Evolutionary conservation across 768 basidiomycete species (phyloP).

Genomic region (Dacryopinax primogenitus): DNA sequence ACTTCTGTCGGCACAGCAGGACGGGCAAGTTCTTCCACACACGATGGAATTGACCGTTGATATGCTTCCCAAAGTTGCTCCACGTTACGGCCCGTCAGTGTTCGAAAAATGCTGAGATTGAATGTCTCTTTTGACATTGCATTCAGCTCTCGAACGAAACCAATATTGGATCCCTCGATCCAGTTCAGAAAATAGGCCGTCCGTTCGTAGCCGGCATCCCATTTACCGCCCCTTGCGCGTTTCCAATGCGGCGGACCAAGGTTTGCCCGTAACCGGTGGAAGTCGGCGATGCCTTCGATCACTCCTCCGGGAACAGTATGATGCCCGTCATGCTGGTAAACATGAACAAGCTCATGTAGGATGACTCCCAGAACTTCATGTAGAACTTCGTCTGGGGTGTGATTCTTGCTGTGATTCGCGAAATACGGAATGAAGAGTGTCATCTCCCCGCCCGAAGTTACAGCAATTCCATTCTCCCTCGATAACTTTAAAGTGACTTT

Average conservation of each 20-base stretch:
- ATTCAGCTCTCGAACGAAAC: constrained; percentile 49
- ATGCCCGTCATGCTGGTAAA: constrained; percentile 1
- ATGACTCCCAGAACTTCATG: not conserved
- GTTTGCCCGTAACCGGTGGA: constrained; percentile 49
- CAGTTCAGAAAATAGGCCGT: constrained; percentile 68
- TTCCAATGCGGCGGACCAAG: constrained; percentile 62
- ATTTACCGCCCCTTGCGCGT: constrained; percentile 31
- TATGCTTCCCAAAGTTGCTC: constrained; percentile 49
- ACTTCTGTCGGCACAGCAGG: not conserved
- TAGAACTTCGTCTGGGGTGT: not conserved
- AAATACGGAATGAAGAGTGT: not conserved
- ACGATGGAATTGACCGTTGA: constrained; percentile 6
- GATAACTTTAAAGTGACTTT: not conserved
- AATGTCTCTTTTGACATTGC: constrained; percentile 35
- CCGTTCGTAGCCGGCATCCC: constrained; percentile 65
- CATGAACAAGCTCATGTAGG: not conserved
- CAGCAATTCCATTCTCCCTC: not conserved
- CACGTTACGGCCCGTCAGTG: constrained; percentile 41
- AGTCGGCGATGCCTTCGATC: constrained; percentile 36
- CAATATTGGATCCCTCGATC: constrained; percentile 36
- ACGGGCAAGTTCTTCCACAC: not conserved
- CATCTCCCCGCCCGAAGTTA: not conserved
- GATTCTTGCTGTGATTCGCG: not conserved
- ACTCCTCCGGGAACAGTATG: not conserved
- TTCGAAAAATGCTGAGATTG: constrained; percentile 42